A percentile compares a stretch with the other conserved stretches of the same genome.
These are phyloP conservation scores for Erodium trifolium DNA, from an alignment of 441 rosid genomes.

Conservation along the genomic window DNA sequence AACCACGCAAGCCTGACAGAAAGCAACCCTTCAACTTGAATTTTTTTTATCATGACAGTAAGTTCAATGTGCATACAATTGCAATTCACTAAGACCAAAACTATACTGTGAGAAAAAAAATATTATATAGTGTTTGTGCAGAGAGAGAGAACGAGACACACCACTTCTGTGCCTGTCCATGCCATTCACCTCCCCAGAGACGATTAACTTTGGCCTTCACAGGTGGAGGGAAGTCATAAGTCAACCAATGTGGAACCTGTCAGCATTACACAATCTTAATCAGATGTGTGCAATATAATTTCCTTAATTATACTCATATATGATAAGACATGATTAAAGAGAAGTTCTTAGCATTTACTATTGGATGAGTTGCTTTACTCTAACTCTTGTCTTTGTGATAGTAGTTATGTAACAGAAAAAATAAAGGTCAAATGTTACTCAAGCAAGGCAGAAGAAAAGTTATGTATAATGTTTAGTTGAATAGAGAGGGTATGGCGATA, in stretches of 20 bases:
- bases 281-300: background rate
- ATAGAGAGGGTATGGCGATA: background rate
- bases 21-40: background rate
- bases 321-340: background rate
- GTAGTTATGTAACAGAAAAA: too few relatives aligned
- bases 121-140: background rate
- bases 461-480: background rate
- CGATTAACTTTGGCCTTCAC: slow-evolving; percentile 93
- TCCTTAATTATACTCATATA: background rate
- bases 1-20: background rate
- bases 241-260: slow-evolving; percentile 90
- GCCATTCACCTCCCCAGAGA: slow-evolving; percentile 99
- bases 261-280: slow-evolving; percentile 12
- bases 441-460: background rate
- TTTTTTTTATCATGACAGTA: background rate
- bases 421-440: background rate
- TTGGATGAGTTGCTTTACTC: too few relatives aligned
- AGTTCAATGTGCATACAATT: background rate
- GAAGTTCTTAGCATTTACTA: background rate
- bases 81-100: background rate
- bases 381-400: background rate
- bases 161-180: slow-evolving; percentile 97
- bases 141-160: slow-evolving; percentile 19
- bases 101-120: background rate
- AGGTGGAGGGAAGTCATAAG: slow-evolving; percentile 81